A percentile compares a stretch with the other conserved stretches of the same genome.
phyloP scores from a whole-genome alignment of 495 filamentous ascomycete species.

The Penicillium tannophilum region DNA sequence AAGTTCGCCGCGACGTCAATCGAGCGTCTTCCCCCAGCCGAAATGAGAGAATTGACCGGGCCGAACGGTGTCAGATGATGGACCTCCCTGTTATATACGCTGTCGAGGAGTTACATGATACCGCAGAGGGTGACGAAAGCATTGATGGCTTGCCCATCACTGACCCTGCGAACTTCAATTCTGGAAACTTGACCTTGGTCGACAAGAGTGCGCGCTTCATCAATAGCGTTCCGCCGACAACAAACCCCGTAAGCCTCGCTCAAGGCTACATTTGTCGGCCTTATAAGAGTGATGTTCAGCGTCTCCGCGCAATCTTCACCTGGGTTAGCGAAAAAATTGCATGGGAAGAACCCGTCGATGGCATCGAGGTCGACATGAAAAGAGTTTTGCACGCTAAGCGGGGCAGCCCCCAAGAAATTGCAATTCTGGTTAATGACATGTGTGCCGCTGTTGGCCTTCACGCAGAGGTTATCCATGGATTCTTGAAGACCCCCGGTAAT shows the following conservation, averaged over 20 bases:
- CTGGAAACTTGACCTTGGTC: slow-evolving; percentile 78
- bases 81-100: slow-evolving; percentile 85
- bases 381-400: slow-evolving; percentile 81
- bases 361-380: slow-evolving; percentile 70
- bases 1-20: slow-evolving; percentile 93
- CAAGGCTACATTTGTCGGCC: slow-evolving; percentile 93
- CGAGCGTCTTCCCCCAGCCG: slow-evolving; percentile 88
- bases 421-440: slow-evolving; percentile 88
- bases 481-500: slow-evolving; percentile 88
- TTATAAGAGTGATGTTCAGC: slow-evolving; percentile 91
- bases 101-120: slow-evolving; percentile 82
- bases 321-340: slow-evolving; percentile 94
- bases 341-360: slow-evolving; percentile 95
- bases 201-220: slow-evolving; percentile 96
- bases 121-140: slow-evolving; percentile 88
- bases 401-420: slow-evolving; percentile 89
- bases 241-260: slow-evolving; percentile 79
- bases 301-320: slow-evolving; percentile 90
- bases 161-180: slow-evolving; percentile 81
- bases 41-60: slow-evolving; percentile 82
- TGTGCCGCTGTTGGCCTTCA: slow-evolving; percentile 87
- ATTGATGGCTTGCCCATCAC: slow-evolving; percentile 78
- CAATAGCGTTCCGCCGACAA: slow-evolving; percentile 84
- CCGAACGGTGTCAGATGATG: slow-evolving; percentile 94
- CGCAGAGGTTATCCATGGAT: slow-evolving; percentile 81